A percentile compares a stretch with the other conserved stretches of the same genome.
Conservation (phyloP, 2,329 filamentous ascomycete species). For the Stagonosporopsis tanaceti region DNA sequence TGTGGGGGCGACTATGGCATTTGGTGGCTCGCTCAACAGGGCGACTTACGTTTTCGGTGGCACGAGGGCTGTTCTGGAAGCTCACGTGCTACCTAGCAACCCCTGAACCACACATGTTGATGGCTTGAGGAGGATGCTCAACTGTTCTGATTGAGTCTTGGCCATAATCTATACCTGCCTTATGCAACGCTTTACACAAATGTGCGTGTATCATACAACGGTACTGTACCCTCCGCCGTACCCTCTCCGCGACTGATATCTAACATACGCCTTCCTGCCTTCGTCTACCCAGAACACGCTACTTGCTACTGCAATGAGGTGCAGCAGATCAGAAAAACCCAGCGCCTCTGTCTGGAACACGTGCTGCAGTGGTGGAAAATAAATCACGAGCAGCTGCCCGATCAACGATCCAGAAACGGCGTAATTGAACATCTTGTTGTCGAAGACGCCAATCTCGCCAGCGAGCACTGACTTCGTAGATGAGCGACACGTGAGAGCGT, state of each 20-base stretch:
- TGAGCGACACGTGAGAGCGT: constrained; percentile 90
- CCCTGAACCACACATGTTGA: constrained; percentile 5
- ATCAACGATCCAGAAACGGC: constrained; percentile 84
- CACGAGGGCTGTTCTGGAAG: constrained; percentile 10
- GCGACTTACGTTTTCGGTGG: constrained; percentile 16
- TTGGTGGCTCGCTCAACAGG: constrained; percentile 8
- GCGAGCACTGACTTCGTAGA: constrained; percentile 88
- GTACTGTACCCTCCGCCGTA: constrained; percentile 50
- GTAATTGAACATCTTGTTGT: constrained; percentile 96
- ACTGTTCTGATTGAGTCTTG: neutral
- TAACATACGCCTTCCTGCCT: constrained; percentile 71
- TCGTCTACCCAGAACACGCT: constrained; percentile 97
- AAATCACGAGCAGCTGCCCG: constrained; percentile 91
- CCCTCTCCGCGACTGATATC: constrained; percentile 54
- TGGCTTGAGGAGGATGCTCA: neutral
- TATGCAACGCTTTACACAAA: constrained; percentile 11
- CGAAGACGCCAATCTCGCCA: constrained; percentile 82
- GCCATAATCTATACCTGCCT: constrained; percentile 10
- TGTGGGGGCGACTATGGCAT: constrained; percentile 3
- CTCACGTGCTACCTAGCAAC: constrained; percentile 3
- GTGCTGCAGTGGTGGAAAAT: constrained; percentile 90
- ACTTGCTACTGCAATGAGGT: constrained; percentile 79
- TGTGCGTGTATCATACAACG: constrained; percentile 42
- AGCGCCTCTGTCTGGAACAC: constrained; percentile 96
- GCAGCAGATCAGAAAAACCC: constrained; percentile 74